Evolutionary conservation across 768 basidiomycete genomes (phyloP).

Genomic region (Leccinum disarticulatum): DNA sequence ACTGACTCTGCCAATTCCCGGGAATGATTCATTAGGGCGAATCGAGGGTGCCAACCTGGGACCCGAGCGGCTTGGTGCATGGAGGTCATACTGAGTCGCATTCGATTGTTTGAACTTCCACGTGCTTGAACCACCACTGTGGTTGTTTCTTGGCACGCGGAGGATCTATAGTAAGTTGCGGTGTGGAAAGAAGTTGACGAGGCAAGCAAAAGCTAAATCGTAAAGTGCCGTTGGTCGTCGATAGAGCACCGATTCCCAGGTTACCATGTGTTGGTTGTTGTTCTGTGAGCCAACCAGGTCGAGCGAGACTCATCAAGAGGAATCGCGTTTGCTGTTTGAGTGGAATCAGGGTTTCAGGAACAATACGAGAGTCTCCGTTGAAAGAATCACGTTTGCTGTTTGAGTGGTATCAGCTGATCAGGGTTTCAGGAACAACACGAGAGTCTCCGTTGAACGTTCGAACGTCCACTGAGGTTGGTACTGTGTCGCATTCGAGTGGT

Average conservation of each 20-base stretch:
- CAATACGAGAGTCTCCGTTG: neutral
- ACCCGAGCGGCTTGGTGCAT: neutral
- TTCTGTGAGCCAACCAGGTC: neutral
- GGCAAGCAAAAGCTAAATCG: neutral
- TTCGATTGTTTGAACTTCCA: neutral
- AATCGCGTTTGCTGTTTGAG: neutral
- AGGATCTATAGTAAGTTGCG: no score
- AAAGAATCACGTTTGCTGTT: neutral
- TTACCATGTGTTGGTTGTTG: neutral
- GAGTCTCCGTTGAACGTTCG: neutral
- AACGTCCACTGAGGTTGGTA: neutral
- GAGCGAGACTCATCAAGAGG: neutral
- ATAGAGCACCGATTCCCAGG: neutral
- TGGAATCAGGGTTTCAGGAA: neutral
- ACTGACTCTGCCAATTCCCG: neutral
- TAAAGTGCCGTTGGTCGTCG: no score
- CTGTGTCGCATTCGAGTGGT: neutral
- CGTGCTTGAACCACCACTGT: neutral
- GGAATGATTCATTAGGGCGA: neutral
- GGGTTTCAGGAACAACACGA: neutral
- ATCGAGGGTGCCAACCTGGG: neutral
- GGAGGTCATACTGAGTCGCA: neutral
- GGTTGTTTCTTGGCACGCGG: neutral
- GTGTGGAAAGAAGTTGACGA: neutral
- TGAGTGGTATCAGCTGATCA: no score